Conservation (phyloP, 164 flowering plant genomes). For the Akebia trifoliata region DNA sequence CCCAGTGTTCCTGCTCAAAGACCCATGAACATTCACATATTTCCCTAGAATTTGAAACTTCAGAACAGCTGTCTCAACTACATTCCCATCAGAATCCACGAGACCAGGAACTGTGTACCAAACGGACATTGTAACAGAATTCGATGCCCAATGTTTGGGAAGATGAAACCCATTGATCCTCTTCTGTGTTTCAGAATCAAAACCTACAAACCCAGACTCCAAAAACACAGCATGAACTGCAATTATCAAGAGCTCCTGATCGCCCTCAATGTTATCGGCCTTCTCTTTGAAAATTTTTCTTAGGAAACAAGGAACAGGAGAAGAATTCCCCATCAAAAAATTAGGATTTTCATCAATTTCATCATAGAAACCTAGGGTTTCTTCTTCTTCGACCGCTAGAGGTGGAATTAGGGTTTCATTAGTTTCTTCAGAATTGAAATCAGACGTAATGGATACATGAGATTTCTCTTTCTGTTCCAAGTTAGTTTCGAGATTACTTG, state of each 20-base stretch:
- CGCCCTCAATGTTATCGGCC: conserved; percentile 10
- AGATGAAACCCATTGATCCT: conserved; percentile 34
- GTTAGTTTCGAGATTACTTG: too few species aligned
- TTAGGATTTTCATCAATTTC: too few species aligned
- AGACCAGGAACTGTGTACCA: conserved; percentile 53
- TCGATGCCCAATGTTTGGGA: conserved; percentile 36
- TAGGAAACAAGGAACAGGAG: conserved; percentile 38
- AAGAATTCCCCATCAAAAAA: too few species aligned
- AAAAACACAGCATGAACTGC: conserved; percentile 73
- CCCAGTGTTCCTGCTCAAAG: conserved; percentile 28
- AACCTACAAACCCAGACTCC: conserved; percentile 65
- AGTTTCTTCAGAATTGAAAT: too few species aligned
- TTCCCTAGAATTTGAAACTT: conserved; percentile 55
- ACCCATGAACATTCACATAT: conserved; percentile 54
- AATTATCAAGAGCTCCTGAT: conserved; percentile 34
- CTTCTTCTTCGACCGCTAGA: too few species aligned
- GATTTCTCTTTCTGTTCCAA: too few species aligned
- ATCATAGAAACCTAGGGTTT: too few species aligned
- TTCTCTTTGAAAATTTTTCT: conserved; percentile 48
- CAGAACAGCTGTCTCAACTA: conserved; percentile 35
- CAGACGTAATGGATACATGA: too few species aligned
- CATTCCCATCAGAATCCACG: conserved; percentile 4
- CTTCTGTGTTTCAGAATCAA: conserved; percentile 29
- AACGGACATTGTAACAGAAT: conserved; percentile 23
- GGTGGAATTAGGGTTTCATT: too few species aligned